phyloP scores from a whole-genome alignment of 106 monocot species.

The Phalaenopsis equestris region DNA sequence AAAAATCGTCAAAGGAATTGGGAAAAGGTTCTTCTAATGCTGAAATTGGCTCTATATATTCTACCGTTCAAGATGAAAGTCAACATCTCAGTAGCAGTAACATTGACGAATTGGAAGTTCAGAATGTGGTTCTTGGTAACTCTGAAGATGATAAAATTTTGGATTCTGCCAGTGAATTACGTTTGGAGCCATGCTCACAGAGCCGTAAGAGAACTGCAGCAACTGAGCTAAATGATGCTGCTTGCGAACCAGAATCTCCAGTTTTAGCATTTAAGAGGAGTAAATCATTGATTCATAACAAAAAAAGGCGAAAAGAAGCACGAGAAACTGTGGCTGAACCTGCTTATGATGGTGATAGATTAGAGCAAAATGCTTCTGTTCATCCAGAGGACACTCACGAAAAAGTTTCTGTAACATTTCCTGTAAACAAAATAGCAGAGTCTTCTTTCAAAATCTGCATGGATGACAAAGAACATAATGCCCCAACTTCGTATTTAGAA shows the following conservation, averaged over 20 bases:
- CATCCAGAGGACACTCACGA: slow-evolving; percentile 5
- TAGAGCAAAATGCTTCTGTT: slow-evolving; percentile 17
- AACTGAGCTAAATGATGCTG: slow-evolving; percentile 6
- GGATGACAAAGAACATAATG: not conserved
- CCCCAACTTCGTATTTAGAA: slow-evolving; percentile 5
- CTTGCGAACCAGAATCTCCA: slow-evolving; percentile 12
- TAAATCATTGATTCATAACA: slow-evolving; percentile 15
- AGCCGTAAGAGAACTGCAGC: slow-evolving; percentile 10
- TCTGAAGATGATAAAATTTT: slow-evolving; percentile 10
- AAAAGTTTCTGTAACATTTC: not conserved
- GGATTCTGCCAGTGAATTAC: slow-evolving; percentile 18
- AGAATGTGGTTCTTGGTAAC: slow-evolving; percentile 14
- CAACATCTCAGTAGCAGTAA: slow-evolving; percentile 7
- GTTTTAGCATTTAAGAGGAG: slow-evolving; percentile 31
- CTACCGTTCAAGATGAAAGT: slow-evolving; percentile 18
- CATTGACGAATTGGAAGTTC: slow-evolving; percentile 16
- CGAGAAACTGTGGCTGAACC: slow-evolving; percentile 2
- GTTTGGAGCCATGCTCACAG: slow-evolving; percentile 17
- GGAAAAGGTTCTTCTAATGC: slow-evolving; percentile 9
- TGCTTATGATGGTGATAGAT: slow-evolving; percentile 5
- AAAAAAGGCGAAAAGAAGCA: slow-evolving; percentile 12
- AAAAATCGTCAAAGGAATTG: slow-evolving; percentile 22
- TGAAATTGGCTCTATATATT: slow-evolving; percentile 14
- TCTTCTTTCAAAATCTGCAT: slow-evolving; percentile 4
- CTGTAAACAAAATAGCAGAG: slow-evolving; percentile 14